phyloP scores from a whole-genome alignment of 2,329 filamentous ascomycete species.

The Nigrograna mackinnonii region DNA sequence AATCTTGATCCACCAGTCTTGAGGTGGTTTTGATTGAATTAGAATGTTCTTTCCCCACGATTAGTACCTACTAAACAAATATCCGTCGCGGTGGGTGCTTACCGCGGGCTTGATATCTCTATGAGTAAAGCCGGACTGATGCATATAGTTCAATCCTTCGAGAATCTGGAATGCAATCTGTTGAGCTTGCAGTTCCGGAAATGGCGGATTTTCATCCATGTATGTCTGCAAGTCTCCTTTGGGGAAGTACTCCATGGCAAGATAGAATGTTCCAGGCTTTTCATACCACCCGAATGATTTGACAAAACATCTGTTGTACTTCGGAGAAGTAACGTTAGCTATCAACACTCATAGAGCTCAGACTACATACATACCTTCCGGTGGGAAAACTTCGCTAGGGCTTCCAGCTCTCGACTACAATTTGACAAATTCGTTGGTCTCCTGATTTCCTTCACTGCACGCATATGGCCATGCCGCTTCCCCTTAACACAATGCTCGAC shows the following conservation, averaged over 20 bases:
- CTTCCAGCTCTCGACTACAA: slow-evolving; percentile 22
- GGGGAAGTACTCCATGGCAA: slow-evolving; percentile 45
- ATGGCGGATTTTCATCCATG: slow-evolving; percentile 8
- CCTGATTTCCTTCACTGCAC: slow-evolving; percentile 20
- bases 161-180: slow-evolving; percentile 35
- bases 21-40: slow-evolving; percentile 21
- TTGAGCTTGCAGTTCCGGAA: slow-evolving; percentile 29
- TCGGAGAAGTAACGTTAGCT: too few species aligned
- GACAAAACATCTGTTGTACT: slow-evolving; percentile 25
- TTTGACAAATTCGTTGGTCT: slow-evolving; percentile 5
- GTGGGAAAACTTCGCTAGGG: slow-evolving; percentile 24
- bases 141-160: slow-evolving; percentile 39
- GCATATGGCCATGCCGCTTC: slow-evolving; percentile 1
- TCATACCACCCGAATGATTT: slow-evolving; percentile 44
- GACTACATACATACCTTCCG: slow-evolving; percentile 6
- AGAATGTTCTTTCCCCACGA: slow-evolving; percentile 46
- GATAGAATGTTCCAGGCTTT: slow-evolving; percentile 24
- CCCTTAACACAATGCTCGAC: slow-evolving; percentile 7
- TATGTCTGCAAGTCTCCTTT: slow-evolving; percentile 39
- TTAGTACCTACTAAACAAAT: too few species aligned
- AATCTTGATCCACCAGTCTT: slow-evolving; percentile 48
- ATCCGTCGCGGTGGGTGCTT: too few species aligned
- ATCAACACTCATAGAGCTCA: too few species aligned
- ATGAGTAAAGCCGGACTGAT: slow-evolving; percentile 39
- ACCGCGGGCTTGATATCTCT: slow-evolving; percentile 43